Base-by-base conservation (phyloP, 306 rosid genomes). In the Castanea mollissima region DNA sequence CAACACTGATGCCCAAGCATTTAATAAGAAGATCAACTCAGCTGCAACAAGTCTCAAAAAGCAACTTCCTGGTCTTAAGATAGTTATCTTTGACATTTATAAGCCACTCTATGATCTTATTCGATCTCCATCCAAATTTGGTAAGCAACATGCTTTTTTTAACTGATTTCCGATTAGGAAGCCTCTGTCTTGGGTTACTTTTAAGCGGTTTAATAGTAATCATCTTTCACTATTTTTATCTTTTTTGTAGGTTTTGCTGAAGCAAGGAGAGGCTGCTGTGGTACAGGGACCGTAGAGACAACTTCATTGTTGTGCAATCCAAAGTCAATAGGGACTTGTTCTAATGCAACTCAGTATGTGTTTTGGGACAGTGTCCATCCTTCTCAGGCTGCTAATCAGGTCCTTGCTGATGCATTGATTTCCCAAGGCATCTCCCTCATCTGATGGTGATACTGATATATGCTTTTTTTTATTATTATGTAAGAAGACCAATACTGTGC, bases 311-410 rank as follows among this genome's bases (percentile, higher is more conserved):
- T 93, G 84, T 96, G 98, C 91, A 93, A 96, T 78, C 89, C 86
- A 34, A 79, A 85, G 27, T 89, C 99, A 29, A 46, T 76, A 31
- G 99, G 99, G 84, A 96, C 97, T 51, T 96, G 98, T 81, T 56
- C 93, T 27, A 96, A 96, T 83, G 92, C 99, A 25, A 89, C 94
- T 34, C 93, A 90, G 16, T 95, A 91, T 81, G 99, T 93, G 85
- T 95, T 95, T 77, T 93, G 97, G 94, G 99, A 95, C 83, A 88
- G 96, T 52, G 99, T 91, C 54, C 99, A 95, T 86, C 98, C 99
- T 75, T 89, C 98, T 55, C 71, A 95, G 78, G 97, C 97, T 55
- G 97, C 99, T 27, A 95, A 95, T 73, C 90, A 86, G 76, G 83
- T 95, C 82, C 89, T 95, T 21, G 98, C 99, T n/a, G 97, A 92